Evolutionary conservation across 2,329 filamentous ascomycete species (phyloP).

Genomic region (Monosporascus sp.): DNA sequence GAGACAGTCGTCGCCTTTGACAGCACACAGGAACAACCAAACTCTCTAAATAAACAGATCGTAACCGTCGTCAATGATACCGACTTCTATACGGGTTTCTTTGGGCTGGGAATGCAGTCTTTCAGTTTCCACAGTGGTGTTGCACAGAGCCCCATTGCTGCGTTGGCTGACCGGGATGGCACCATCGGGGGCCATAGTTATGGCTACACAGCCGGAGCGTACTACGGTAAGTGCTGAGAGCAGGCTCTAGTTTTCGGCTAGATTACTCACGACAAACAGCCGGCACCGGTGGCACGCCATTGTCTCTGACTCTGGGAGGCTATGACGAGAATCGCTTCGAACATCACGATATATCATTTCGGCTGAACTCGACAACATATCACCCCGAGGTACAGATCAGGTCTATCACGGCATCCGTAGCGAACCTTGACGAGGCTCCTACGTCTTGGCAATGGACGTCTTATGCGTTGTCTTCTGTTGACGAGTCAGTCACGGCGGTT

Average conservation of each 20-base stretch:
- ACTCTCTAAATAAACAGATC: conserved; percentile 40
- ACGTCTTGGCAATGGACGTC: conserved; percentile 36
- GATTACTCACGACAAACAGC: conserved; percentile 24
- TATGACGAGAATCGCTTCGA: conserved; percentile 61
- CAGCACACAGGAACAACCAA: conserved; percentile 31
- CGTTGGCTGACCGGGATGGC: conserved; percentile 54
- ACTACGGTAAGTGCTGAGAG: conserved; percentile 51
- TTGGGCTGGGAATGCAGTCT: conserved; percentile 52
- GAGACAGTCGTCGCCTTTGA: conserved; percentile 42
- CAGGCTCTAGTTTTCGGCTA: not conserved
- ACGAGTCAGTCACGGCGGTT: conserved; percentile 43
- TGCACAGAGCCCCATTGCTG: conserved; percentile 46
- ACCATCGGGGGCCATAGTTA: conserved; percentile 68
- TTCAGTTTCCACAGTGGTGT: conserved; percentile 46
- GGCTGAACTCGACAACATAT: conserved; percentile 47
- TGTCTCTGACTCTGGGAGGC: conserved; percentile 63
- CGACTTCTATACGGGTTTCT: conserved; percentile 47
- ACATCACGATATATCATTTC: conserved; percentile 56
- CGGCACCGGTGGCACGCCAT: conserved; percentile 37
- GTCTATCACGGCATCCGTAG: conserved; percentile 42
- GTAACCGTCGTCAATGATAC: conserved; percentile 52
- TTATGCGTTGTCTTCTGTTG: conserved; percentile 37
- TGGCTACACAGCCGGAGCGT: conserved; percentile 71
- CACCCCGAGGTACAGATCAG: conserved; percentile 56
- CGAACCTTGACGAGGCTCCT: conserved; percentile 24